A percentile compares a stretch with the other conserved stretches of the same genome.
phyloP scores from a whole-genome alignment of 805 yeast genomes.

The Candida succiphila region DNA sequence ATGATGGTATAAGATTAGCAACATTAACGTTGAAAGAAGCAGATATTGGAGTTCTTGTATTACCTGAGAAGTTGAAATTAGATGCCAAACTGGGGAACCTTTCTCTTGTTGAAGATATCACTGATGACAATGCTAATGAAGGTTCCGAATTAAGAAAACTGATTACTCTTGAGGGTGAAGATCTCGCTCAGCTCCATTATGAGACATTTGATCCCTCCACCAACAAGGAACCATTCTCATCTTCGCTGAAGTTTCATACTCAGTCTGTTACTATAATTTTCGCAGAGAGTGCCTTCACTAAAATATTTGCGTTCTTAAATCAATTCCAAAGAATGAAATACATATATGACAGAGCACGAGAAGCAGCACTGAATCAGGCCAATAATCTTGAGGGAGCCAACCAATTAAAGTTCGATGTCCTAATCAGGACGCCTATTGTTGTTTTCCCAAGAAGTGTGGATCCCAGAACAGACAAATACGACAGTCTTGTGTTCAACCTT shows the following conservation, averaged over 20 bases:
- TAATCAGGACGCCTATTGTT: constrained; percentile 73
- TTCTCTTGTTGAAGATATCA: constrained; percentile 66
- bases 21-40: constrained; percentile 72
- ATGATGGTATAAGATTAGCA: constrained; percentile 74
- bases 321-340: constrained; percentile 80
- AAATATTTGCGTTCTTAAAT: constrained; percentile 55
- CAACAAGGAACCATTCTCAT: constrained; percentile 38
- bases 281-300: constrained; percentile 69
- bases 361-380: constrained; percentile 80
- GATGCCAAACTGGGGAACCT: constrained; percentile 69
- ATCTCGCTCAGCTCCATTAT: constrained; percentile 69
- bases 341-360: constrained; percentile 82
- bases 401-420: constrained; percentile 60
- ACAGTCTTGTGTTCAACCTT: constrained; percentile 57
- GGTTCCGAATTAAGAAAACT: constrained; percentile 54
- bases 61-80: constrained; percentile 73
- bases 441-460: constrained; percentile 59
- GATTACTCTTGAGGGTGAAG: constrained; percentile 71
- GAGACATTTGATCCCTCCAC: constrained; percentile 65
- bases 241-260: constrained; percentile 52
- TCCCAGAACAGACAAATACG: constrained; percentile 32
- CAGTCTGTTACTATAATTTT: constrained; percentile 73
- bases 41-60: constrained; percentile 47
- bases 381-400: constrained; percentile 39
- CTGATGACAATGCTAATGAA: constrained; percentile 49